phyloP scores from a whole-genome alignment of 2,329 filamentous ascomycete genomes.

The Pseudopithomyces chartarum region DNA sequence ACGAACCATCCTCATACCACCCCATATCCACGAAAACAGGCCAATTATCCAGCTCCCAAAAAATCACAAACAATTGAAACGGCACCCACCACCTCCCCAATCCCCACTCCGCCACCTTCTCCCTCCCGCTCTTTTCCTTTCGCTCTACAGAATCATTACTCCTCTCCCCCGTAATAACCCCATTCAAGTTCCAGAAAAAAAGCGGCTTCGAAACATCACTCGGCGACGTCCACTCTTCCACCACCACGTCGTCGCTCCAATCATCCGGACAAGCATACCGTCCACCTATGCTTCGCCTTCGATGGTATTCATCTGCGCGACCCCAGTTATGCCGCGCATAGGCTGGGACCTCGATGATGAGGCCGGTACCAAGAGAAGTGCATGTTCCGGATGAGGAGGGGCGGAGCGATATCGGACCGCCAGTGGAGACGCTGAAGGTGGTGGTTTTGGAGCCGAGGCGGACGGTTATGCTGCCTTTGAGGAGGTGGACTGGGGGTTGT shows the following conservation, averaged over 20 bases:
- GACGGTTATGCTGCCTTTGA: constrained; percentile 45
- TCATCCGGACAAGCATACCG: constrained; percentile 10
- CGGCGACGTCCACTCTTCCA: constrained; percentile 56
- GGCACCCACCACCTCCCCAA: constrained; percentile 21
- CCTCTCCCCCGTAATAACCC: constrained; percentile 24
- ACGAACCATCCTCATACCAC: neutral
- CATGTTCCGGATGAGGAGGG: no score
- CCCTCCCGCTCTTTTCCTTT: no score
- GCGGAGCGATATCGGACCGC: constrained; percentile 9
- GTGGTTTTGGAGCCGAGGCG: constrained; percentile 12
- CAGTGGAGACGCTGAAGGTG: constrained; percentile 15
- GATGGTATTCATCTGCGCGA: constrained; percentile 35
- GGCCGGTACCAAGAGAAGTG: neutral
- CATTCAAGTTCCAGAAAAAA: constrained; percentile 59
- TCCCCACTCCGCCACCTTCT: neutral
- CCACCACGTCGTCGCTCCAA: constrained; percentile 43
- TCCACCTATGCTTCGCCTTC: neutral
- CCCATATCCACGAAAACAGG: constrained; percentile 28
- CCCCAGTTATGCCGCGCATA: constrained; percentile 54
- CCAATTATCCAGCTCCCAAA: constrained; percentile 39
- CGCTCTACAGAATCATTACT: neutral
- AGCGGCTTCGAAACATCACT: constrained; percentile 52
- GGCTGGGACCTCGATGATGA: constrained; percentile 43
- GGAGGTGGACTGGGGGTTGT: constrained; percentile 38
- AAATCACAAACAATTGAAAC: constrained; percentile 32